Base-by-base conservation (phyloP, 345 rosid species). In the Raphanus sativus region DNA sequence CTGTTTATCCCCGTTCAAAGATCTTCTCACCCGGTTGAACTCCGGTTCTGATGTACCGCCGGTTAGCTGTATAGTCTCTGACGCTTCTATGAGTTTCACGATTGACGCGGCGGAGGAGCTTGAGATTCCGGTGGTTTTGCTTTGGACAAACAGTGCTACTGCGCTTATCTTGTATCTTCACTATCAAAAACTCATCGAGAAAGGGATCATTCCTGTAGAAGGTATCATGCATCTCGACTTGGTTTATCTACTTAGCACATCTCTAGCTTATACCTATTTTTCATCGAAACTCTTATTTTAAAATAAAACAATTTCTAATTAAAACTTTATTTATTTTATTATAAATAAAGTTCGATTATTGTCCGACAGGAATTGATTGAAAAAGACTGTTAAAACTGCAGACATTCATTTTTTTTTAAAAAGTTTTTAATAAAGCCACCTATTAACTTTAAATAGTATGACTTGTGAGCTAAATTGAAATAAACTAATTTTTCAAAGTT, bases 31-130 rank as follows among this genome's bases (percentile, higher is more conserved):
- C 26, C 67, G 40, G 34, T 79, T 82, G 67, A 82, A 84, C 11
- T 36, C 77, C 45, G 76, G 29, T 3, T 40, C 69, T 17, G 24
- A 40, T 8, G 62, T 42, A 40, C 87, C 86, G 2, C 83, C 80
- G 1, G 83, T 84, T 58, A 82, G 71, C 32, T 86, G 82, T 50
- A 74, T 81, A 12, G 65, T 86, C n/a, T 80, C 84, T 1, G 87
- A 86, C 36, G 73, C 76, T 9, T 3, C 65, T 3, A 74, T 77
- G 85, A 73, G 77, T 59, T 85, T 80, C 24, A 71, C 83, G 2
- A 45, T 76, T 7, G 73, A 67, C 6, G 86, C 77, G 0, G 83
- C 83, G 2, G 68, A 82, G 15, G 80, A 81, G 32, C 32, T 76
- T 21, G 58, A 70, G 6, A 40, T 83, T 21, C 81, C 82, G 6